phyloP scores from a whole-genome alignment of 495 filamentous ascomycete genomes.

The Penicillium samsonianum region DNA sequence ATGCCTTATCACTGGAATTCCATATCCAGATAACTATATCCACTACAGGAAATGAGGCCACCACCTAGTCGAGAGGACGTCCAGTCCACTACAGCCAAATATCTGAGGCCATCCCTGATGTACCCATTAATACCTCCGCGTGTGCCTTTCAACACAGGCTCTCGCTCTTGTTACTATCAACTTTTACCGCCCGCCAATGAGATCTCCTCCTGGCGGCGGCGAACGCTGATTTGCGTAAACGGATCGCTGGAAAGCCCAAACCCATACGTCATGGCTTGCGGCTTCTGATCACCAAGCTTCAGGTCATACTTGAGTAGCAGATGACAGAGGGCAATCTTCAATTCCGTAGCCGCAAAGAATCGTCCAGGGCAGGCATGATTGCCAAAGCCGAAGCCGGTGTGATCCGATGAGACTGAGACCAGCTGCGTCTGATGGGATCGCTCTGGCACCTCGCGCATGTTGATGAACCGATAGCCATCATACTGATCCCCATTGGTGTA shows the following conservation, averaged over 20 bases:
- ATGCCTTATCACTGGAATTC: too few species aligned
- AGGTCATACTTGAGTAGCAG: conserved; percentile 21
- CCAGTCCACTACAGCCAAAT: not conserved
- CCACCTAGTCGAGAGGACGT: not conserved
- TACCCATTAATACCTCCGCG: not conserved
- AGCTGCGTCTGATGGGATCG: conserved; percentile 18
- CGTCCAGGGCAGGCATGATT: conserved; percentile 48
- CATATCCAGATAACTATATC: conserved; percentile 1
- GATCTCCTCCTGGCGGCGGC: conserved; percentile 2
- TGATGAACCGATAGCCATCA: not conserved
- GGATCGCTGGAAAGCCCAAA: not conserved
- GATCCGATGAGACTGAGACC: conserved; percentile 27
- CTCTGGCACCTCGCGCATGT: not conserved
- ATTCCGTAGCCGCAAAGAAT: conserved; percentile 39
- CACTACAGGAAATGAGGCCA: not conserved
- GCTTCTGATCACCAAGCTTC: not conserved
- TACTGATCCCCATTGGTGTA: not conserved
- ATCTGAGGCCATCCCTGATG: conserved; percentile 1
- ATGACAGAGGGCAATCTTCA: conserved; percentile 33
- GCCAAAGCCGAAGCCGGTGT: conserved; percentile 39
- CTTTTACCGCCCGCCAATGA: not conserved
- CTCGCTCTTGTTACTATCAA: conserved; percentile 3
- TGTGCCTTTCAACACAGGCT: conserved; percentile 1
- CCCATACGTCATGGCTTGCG: not conserved
- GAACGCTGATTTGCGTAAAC: not conserved